These are phyloP conservation scores for Dactylella cylindrospora DNA, from an alignment of 2,329 filamentous ascomycete species.

Conservation along the genomic window DNA sequence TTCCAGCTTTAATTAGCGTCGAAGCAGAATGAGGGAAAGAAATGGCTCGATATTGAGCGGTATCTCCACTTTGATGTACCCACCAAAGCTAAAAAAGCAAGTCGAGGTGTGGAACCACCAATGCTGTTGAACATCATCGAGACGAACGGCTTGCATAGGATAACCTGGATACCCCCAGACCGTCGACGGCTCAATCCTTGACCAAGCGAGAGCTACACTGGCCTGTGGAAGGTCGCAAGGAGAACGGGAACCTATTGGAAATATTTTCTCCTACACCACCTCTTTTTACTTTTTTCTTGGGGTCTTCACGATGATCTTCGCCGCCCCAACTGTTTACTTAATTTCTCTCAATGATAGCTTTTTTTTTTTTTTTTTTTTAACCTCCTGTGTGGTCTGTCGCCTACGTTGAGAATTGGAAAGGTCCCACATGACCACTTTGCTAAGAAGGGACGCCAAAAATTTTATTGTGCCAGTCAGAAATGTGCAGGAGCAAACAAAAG, in stretches of 20 bases:
- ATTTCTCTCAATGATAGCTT: no score
- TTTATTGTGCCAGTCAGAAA: not conserved
- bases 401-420: slow-evolving; percentile 18
- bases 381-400: not conserved
- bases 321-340: no score
- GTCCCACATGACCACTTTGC: slow-evolving; percentile 42
- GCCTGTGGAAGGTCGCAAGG: slow-evolving; percentile 39
- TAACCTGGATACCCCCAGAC: slow-evolving; percentile 39
- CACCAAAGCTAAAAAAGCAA: no score
- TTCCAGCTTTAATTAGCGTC: slow-evolving; percentile 26
- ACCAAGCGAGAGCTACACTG: slow-evolving; percentile 42
- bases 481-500: no score
- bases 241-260: slow-evolving; percentile 24
- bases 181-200: slow-evolving; percentile 31
- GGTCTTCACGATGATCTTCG: slow-evolving; percentile 29
- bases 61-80: slow-evolving; percentile 27
- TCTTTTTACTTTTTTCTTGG: slow-evolving; percentile 26
- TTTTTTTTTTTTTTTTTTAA: slow-evolving; percentile 13
- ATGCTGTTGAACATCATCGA: slow-evolving; percentile 42
- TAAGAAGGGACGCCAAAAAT: not conserved
- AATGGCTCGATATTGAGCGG: slow-evolving; percentile 43
- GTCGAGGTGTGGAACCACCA: slow-evolving; percentile 34
- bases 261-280: slow-evolving; percentile 13
- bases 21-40: slow-evolving; percentile 3
- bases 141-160: slow-evolving; percentile 39